Evolutionary conservation across 805 yeast genomes (phyloP).

Genomic region (Suhomyces vadensis): DNA sequence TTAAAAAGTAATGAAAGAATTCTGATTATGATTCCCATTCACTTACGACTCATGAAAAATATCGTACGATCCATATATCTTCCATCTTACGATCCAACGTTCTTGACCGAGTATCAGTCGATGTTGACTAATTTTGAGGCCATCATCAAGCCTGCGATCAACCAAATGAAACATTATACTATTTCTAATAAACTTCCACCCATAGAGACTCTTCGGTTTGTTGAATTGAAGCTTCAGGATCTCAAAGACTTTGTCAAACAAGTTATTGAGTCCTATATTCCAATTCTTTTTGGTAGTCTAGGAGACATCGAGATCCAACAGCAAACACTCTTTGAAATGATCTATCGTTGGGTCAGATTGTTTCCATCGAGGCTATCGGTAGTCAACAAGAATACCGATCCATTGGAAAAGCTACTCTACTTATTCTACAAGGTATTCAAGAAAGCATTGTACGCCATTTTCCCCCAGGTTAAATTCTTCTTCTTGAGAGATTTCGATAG

Average conservation of each 20-base stretch:
- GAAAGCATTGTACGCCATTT: conserved; percentile 34
- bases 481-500: conserved; percentile 42
- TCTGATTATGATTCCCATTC: conserved; percentile 28
- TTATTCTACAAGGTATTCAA: conserved; percentile 34
- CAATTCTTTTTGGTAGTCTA: conserved; percentile 24
- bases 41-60: conserved; percentile 36
- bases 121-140: conserved; percentile 28
- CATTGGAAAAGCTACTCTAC: conserved; percentile 34
- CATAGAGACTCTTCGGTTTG: conserved; percentile 14
- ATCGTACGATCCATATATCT: conserved; percentile 34
- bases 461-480: conserved; percentile 43
- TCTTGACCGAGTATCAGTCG: conserved; percentile 29
- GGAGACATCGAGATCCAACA: conserved; percentile 31
- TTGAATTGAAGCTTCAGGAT: conserved; percentile 24
- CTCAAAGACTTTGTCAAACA: conserved; percentile 26
- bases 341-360: conserved; percentile 36
- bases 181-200: conserved; percentile 1
- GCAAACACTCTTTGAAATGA: conserved; percentile 34
- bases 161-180: not conserved
- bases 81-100: conserved; percentile 35
- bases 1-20: conserved; percentile 13
- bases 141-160: not conserved
- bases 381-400: conserved; percentile 23
- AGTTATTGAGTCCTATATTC: conserved; percentile 28
- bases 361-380: conserved; percentile 32